phyloP scores from a whole-genome alignment of 2,329 filamentous ascomycete species.

The Xylariaceae sp. region DNA sequence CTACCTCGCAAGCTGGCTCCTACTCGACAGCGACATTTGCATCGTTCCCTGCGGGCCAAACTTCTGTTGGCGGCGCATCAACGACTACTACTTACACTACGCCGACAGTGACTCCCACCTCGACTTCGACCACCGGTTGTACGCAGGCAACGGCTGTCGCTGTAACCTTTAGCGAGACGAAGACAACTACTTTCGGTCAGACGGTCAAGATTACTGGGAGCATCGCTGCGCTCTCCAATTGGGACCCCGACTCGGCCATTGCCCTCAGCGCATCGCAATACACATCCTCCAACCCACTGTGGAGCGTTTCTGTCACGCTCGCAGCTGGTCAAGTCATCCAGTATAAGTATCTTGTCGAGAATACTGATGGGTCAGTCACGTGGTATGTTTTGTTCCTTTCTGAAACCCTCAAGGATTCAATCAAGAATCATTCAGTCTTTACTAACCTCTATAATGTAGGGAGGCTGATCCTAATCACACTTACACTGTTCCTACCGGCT shows the following conservation, averaged over 20 bases:
- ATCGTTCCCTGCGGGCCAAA: slow-evolving; percentile 49
- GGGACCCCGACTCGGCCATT: slow-evolving; percentile 55
- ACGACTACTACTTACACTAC: slow-evolving; percentile 23
- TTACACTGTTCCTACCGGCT: slow-evolving; percentile 35
- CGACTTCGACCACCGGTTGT: slow-evolving; percentile 33
- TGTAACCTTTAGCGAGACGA: slow-evolving; percentile 61
- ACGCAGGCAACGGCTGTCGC: slow-evolving; percentile 45
- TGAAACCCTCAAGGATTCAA: too few species aligned
- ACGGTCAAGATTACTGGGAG: slow-evolving; percentile 65
- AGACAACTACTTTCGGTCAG: slow-evolving; percentile 58
- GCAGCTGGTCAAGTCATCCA: slow-evolving; percentile 54
- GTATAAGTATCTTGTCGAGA: slow-evolving; percentile 69
- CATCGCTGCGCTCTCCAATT: slow-evolving; percentile 57
- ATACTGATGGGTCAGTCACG: slow-evolving; percentile 49
- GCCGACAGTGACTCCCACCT: slow-evolving; percentile 28
- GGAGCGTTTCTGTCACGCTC: slow-evolving; percentile 56
- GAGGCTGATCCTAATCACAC: slow-evolving; percentile 58
- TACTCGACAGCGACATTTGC: slow-evolving; percentile 50
- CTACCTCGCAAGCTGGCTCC: slow-evolving; percentile 45
- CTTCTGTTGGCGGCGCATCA: slow-evolving; percentile 35
- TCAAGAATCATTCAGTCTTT: too few species aligned
- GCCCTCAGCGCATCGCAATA: slow-evolving; percentile 59
- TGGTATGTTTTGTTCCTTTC: slow-evolving; percentile 41
- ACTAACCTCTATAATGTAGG: too few species aligned
- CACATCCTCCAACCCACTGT: slow-evolving; percentile 57